These are phyloP conservation scores for Corynascus novoguineensis DNA, from an alignment of 495 filamentous ascomycete genomes.

Conservation along the genomic window DNA sequence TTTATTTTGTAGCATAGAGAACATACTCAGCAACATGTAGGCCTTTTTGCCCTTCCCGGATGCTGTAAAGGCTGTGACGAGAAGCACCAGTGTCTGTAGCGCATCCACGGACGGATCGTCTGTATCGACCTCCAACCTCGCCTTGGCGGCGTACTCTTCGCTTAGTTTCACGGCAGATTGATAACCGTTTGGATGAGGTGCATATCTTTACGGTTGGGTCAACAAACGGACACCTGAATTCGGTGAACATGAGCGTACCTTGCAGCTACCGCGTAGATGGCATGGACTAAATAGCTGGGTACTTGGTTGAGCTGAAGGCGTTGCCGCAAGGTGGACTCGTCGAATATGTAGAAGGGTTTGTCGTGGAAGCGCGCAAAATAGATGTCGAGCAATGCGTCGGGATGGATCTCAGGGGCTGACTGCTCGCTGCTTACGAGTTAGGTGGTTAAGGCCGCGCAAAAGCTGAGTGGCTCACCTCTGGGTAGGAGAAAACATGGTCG, in stretches of 20 bases:
- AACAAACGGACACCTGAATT: not conserved
- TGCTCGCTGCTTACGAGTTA: slow-evolving; percentile 28
- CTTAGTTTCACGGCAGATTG: slow-evolving; percentile 55
- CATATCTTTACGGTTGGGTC: slow-evolving; percentile 51
- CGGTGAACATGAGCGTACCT: slow-evolving; percentile 42
- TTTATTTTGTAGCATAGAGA: not conserved
- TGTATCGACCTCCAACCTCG: slow-evolving; percentile 63
- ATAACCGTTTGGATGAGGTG: slow-evolving; percentile 53
- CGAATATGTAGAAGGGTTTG: slow-evolving; percentile 71
- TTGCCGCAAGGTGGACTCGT: slow-evolving; percentile 65
- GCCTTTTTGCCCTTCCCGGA: slow-evolving; percentile 76
- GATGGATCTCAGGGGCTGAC: slow-evolving; percentile 40
- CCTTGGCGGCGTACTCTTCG: slow-evolving; percentile 61
- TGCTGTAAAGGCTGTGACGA: slow-evolving; percentile 68
- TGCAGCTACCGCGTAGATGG: slow-evolving; percentile 66
- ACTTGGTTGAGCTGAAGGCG: slow-evolving; percentile 60
- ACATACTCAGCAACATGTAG: slow-evolving; percentile 73
- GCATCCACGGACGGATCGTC: slow-evolving; percentile 74
- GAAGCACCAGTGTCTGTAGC: slow-evolving; percentile 68
- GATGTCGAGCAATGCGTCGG: slow-evolving; percentile 62
- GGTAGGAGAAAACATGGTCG: slow-evolving; percentile 13
- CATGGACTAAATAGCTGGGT: slow-evolving; percentile 56
- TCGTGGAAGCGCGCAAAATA: slow-evolving; percentile 73
- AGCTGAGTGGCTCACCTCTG: slow-evolving; percentile 5
- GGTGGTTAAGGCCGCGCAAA: not conserved